Percentiles rank a stretch among this genome's conserved stretches.
Evolutionary conservation across 2,329 filamentous ascomycete species (phyloP).

Genomic region (Diplodia mutila): DNA sequence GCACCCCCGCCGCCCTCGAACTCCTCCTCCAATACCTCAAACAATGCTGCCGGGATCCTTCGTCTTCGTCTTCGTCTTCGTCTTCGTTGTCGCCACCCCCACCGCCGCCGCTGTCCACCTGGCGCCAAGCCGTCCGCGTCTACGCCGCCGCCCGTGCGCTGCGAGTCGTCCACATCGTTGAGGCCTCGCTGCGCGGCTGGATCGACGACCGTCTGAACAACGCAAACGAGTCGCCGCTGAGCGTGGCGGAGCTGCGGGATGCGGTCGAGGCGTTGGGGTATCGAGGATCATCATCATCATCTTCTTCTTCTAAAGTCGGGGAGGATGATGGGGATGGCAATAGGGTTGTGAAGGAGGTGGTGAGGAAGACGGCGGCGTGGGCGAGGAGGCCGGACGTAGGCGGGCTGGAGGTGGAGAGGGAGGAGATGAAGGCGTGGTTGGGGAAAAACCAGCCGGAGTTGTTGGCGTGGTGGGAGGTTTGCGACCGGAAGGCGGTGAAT

Average conservation of each 20-base stretch:
- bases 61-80: too few relatives aligned
- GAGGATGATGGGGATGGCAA: background rate
- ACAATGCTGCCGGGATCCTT: background rate
- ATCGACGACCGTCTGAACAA: background rate
- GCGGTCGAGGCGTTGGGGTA: background rate
- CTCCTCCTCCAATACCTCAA: background rate
- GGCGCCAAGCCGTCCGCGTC: background rate
- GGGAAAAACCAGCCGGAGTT: background rate
- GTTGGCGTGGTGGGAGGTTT: background rate
- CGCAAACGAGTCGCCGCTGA: background rate
- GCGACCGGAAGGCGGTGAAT: background rate
- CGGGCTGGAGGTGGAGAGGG: background rate
- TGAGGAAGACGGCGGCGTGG: background rate
- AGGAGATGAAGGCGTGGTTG: background rate
- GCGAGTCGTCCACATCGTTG: background rate
- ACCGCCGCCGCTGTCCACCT: background rate
- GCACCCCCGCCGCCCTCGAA: slow-evolving; percentile 4
- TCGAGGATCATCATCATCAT: too few relatives aligned
- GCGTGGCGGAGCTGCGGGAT: background rate
- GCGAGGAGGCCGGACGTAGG: background rate
- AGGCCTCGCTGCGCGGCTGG: background rate
- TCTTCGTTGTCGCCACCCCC: too few relatives aligned
- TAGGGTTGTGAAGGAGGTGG: background rate
- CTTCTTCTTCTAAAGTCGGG: too few relatives aligned
- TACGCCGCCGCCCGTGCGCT: background rate